Conservation (phyloP, 1,284 basidiomycete genomes). For the Uromyces viciae-fabae region DNA sequence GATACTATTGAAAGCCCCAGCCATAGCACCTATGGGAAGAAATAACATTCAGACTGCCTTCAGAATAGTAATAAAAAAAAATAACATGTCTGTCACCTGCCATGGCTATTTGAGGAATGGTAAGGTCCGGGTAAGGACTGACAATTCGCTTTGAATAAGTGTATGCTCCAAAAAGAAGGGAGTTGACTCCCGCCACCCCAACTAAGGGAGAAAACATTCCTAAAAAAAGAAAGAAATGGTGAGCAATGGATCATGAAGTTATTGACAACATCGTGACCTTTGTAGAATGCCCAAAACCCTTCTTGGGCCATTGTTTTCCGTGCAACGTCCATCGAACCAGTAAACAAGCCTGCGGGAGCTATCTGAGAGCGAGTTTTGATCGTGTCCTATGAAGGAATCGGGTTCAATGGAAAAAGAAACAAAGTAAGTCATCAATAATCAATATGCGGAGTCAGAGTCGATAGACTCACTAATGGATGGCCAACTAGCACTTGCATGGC, state of each 20-base stretch:
- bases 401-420: background rate
- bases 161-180: constrained; percentile 86
- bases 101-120: constrained; percentile 70
- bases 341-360: constrained; percentile 61
- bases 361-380: constrained; percentile 57
- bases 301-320: constrained; percentile 75
- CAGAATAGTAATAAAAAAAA: background rate
- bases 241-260: background rate
- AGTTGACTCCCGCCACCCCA: constrained; percentile 95
- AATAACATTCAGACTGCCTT: background rate
- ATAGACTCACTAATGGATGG: constrained; percentile 61
- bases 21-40: constrained; percentile 62
- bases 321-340: constrained; percentile 81
- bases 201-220: constrained; percentile 86
- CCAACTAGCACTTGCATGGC: constrained; percentile 75
- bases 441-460: background rate
- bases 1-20: constrained; percentile 80
- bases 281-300: constrained; percentile 84
- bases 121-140: constrained; percentile 78
- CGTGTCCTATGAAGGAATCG: constrained; percentile 55
- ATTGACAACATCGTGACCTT: too few relatives aligned
- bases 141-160: constrained; percentile 73
- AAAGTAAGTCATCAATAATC: background rate
- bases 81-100: constrained; percentile 64
- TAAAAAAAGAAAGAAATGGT: constrained; percentile 51